Evolutionary conservation across 768 basidiomycete genomes (phyloP).

Genomic region (Boletus eberwhitei): DNA sequence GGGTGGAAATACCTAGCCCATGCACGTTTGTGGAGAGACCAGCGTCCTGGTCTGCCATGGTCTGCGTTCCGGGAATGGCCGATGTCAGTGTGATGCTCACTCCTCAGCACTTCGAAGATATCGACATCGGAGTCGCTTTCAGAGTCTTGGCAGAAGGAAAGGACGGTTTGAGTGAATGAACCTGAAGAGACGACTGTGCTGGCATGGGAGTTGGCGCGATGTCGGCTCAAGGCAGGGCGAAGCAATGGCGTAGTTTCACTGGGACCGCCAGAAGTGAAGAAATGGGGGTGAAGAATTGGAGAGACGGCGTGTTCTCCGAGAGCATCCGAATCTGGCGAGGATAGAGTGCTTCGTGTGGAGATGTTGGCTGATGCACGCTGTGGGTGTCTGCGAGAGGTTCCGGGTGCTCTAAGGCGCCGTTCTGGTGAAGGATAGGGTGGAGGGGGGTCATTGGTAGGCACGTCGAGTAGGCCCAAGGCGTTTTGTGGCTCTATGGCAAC

Average conservation of each 20-base stretch:
- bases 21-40: constrained; percentile 21
- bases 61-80: not conserved
- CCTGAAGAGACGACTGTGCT: constrained; percentile 45
- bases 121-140: constrained; percentile 41
- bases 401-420: constrained; percentile 39
- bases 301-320: constrained; percentile 31
- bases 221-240: constrained; percentile 33
- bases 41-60: not conserved
- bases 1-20: constrained; percentile 68
- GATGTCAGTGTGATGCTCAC: constrained; percentile 20
- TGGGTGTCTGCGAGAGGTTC: constrained; percentile 28
- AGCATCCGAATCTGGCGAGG: constrained; percentile 36
- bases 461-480: constrained; percentile 9
- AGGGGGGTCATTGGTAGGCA: constrained; percentile 50
- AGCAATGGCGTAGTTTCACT: constrained; percentile 52
- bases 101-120: constrained; percentile 18
- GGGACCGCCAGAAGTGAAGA: constrained; percentile 27
- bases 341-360: constrained; percentile 26
- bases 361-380: constrained; percentile 31
- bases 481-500: constrained; percentile 5
- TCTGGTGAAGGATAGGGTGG: constrained; percentile 63
- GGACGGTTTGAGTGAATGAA: constrained; percentile 64
- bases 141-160: constrained; percentile 64
- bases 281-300: constrained; percentile 22
- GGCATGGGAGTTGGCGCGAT: constrained; percentile 55